Conservation (phyloP, 176 grass and related monocot genomes). For the Ananas comosus region DNA sequence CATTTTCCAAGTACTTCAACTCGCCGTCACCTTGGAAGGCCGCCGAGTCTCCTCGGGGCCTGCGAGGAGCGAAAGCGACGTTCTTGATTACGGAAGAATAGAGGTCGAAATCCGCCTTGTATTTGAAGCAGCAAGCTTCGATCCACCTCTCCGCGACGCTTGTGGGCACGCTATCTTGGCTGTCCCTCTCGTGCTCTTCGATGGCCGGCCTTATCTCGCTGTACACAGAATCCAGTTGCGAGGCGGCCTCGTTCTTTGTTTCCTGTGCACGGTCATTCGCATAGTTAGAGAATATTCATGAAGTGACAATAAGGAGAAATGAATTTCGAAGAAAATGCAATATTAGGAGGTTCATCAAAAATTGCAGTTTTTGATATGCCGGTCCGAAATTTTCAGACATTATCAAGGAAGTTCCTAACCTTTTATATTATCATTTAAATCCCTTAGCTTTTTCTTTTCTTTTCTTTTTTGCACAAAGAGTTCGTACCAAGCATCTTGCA, state of each 20-base stretch:
- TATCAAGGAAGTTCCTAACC: too few species aligned
- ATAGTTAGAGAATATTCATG: background rate
- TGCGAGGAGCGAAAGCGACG: conserved; percentile 36
- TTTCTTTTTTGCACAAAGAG: too few species aligned
- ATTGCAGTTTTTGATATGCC: too few species aligned
- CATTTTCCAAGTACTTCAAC: conserved; percentile 61
- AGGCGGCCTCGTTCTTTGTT: conserved; percentile 49
- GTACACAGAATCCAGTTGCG: conserved; percentile 57
- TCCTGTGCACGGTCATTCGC: conserved; percentile 33
- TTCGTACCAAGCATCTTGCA: too few species aligned
- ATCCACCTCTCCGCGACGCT: conserved; percentile 91
- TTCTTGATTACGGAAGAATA: conserved; percentile 68
- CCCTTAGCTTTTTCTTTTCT: too few species aligned
- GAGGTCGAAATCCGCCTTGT: conserved; percentile 88
- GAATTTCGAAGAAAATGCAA: background rate
- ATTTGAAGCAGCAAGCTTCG: conserved; percentile 74
- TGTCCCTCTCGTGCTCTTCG: conserved; percentile 91
- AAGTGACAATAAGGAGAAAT: background rate
- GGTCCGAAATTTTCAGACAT: too few species aligned
- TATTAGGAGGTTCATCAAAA: too few species aligned
- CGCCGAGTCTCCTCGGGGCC: conserved; percentile 16
- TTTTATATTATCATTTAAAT: too few species aligned
- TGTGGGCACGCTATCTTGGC: conserved; percentile 80
- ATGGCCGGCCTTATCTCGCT: conserved; percentile 84
- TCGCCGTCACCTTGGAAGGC: conserved; percentile 32